Percentiles rank a stretch among this genome's conserved stretches.
Conservation (phyloP, 2,329 filamentous ascomycete species). For the Phaeosphaeria sp. region DNA sequence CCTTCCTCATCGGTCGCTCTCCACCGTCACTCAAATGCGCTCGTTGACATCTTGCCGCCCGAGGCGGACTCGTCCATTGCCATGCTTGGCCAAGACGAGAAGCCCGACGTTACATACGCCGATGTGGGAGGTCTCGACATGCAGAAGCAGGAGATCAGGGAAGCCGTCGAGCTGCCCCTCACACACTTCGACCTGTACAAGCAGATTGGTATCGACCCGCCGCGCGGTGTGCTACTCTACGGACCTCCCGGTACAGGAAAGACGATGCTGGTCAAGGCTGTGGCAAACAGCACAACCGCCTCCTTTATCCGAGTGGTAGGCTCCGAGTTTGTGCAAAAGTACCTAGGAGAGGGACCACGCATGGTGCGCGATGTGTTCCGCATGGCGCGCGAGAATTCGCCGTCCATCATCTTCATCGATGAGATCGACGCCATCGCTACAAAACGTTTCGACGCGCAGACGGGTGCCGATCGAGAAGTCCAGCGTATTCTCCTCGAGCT, state of each 20-base stretch:
- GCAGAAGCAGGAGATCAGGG: conserved; percentile 99
- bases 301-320: conserved; percentile 98
- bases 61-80: conserved; percentile 99
- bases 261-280: conserved; percentile 97
- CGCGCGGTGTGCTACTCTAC: conserved; percentile 93
- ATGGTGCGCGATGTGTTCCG: conserved; percentile 99
- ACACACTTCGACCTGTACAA: conserved; percentile 99
- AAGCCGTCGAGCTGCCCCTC: conserved; percentile 94
- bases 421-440: conserved; percentile 99
- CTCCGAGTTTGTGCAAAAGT: conserved; percentile 99
- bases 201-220: conserved; percentile 98
- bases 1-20: conserved; percentile 96
- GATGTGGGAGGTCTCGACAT: conserved; percentile 98
- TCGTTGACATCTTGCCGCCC: conserved; percentile 97
- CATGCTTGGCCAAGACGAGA: conserved; percentile 96
- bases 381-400: conserved; percentile 98
- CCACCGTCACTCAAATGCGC: conserved; percentile 96
- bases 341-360: conserved; percentile 93
- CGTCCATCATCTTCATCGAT: conserved; percentile 99
- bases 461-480: conserved; percentile 95
- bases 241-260: conserved; percentile 95
- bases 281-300: conserved; percentile 96
- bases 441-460: conserved; percentile 98
- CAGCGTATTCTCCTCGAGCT: conserved; percentile 97
- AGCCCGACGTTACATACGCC: conserved; percentile 96